Evolutionary conservation across 164 flowering plant genomes (phyloP).

Genomic region (Vitis rotundifolia): DNA sequence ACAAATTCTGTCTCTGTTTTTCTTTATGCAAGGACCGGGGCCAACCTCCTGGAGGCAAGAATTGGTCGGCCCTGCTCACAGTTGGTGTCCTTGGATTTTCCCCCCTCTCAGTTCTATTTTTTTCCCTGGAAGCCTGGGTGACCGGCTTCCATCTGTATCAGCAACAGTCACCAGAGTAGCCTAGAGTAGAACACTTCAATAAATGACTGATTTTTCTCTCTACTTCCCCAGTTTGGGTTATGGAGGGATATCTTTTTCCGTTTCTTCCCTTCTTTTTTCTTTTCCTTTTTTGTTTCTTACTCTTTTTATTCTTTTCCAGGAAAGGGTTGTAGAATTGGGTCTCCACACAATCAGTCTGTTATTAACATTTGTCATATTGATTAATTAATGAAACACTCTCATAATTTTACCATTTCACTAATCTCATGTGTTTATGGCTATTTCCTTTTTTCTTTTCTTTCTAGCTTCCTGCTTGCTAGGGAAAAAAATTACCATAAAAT

Average conservation of each 20-base stretch:
- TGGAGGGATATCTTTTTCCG: constrained; percentile 19
- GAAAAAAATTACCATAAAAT: no score
- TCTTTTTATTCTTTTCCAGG: constrained; percentile 34
- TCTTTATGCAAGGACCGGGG: constrained; percentile 2
- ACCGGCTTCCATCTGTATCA: constrained; percentile 47
- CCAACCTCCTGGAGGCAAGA: constrained; percentile 2
- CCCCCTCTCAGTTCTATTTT: constrained; percentile 31
- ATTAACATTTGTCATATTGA: constrained; percentile 30
- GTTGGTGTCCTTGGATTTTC: constrained; percentile 21
- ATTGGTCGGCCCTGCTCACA: constrained; percentile 10
- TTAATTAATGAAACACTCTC: constrained; percentile 36
- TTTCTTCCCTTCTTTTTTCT: constrained; percentile 1
- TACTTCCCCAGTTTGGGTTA: constrained; percentile 19
- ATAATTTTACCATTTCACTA: constrained; percentile 16
- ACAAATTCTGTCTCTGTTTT: constrained; percentile 4
- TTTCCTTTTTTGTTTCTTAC: constrained; percentile 30
- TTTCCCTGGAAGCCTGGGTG: constrained; percentile 28
- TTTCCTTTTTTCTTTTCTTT: no score
- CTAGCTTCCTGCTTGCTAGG: no score
- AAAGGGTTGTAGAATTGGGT: constrained; percentile 31
- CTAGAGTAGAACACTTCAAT: constrained; percentile 29
- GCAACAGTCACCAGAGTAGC: constrained; percentile 34
- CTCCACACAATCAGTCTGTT: constrained; percentile 28
- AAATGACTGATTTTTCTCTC: constrained; percentile 37
- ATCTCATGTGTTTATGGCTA: no score